phyloP scores from a whole-genome alignment of 345 rosid genomes.

The Arabidopsis arenosa region DNA sequence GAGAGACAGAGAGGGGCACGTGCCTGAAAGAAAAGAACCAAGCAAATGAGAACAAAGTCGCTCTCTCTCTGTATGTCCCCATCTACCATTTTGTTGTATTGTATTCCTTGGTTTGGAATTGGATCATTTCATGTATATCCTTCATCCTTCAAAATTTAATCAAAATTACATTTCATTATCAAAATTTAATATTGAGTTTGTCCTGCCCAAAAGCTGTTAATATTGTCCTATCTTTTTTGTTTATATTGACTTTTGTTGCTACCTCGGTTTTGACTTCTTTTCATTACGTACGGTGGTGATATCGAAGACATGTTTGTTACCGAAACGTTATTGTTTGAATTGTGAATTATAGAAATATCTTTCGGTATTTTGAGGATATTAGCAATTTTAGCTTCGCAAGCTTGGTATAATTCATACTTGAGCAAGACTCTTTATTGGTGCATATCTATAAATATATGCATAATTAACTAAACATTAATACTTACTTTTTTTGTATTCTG shows the following conservation, averaged over 20 bases:
- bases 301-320: too few relatives aligned
- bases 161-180: conserved; percentile 4
- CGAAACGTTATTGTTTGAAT: too few relatives aligned
- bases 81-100: conserved; percentile 35
- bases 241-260: conserved; percentile 15
- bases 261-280: conserved; percentile 21
- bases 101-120: conserved; percentile 15
- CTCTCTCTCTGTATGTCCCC: conserved; percentile 38
- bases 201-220: conserved; percentile 25
- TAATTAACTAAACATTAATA: too few relatives aligned
- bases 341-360: too few relatives aligned
- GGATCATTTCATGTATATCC: not conserved
- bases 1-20: conserved; percentile 28
- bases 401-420: not conserved
- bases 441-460: not conserved
- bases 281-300: too few relatives aligned
- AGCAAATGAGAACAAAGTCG: conserved; percentile 42
- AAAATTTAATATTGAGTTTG: not conserved
- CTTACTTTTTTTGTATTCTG: too few relatives aligned
- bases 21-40: conserved; percentile 38
- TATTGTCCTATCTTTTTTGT: conserved; percentile 30
- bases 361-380: not conserved
- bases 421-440: not conserved
- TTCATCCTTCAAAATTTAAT: conserved; percentile 15
- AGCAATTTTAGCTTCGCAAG: not conserved